Conservation (phyloP, 108 stramenopile species). For the Cyclotella sp. region DNA sequence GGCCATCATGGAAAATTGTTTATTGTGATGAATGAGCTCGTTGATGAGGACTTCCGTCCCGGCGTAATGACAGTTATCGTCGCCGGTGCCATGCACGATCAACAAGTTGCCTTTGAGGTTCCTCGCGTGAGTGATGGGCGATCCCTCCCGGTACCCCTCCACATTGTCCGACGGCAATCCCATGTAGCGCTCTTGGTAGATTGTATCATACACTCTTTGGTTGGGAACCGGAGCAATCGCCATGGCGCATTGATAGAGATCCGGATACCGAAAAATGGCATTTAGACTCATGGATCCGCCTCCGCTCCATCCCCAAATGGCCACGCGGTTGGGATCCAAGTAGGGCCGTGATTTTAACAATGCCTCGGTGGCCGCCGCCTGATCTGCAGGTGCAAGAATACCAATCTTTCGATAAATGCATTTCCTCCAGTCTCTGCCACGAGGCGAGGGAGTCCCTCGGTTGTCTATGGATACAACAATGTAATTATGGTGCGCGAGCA, state of each 20-base stretch:
- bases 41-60: constrained; percentile 51
- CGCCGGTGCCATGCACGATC: constrained; percentile 53
- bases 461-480: constrained; percentile 50
- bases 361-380: constrained; percentile 39
- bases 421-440: constrained; percentile 51
- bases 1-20: constrained; percentile 54
- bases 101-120: constrained; percentile 48
- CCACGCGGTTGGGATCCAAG: constrained; percentile 41
- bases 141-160: constrained; percentile 47
- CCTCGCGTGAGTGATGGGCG: constrained; percentile 49
- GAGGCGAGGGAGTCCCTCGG: constrained; percentile 48
- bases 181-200: constrained; percentile 54
- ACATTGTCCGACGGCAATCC: constrained; percentile 51
- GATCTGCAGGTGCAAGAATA: constrained; percentile 46
- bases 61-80: constrained; percentile 54
- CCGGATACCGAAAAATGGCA: constrained; percentile 51
- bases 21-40: constrained; percentile 51
- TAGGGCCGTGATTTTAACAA: constrained; percentile 46
- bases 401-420: constrained; percentile 54
- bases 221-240: constrained; percentile 52
- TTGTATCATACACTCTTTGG: constrained; percentile 51
- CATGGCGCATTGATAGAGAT: constrained; percentile 48
- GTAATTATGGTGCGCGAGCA: constrained; percentile 47
- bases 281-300: constrained; percentile 55
- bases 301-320: constrained; percentile 57